A percentile compares a stretch with the other conserved stretches of the same genome.
Conservation (phyloP, 2,329 filamentous ascomycete species). For the Stachybotrys echinatus region DNA sequence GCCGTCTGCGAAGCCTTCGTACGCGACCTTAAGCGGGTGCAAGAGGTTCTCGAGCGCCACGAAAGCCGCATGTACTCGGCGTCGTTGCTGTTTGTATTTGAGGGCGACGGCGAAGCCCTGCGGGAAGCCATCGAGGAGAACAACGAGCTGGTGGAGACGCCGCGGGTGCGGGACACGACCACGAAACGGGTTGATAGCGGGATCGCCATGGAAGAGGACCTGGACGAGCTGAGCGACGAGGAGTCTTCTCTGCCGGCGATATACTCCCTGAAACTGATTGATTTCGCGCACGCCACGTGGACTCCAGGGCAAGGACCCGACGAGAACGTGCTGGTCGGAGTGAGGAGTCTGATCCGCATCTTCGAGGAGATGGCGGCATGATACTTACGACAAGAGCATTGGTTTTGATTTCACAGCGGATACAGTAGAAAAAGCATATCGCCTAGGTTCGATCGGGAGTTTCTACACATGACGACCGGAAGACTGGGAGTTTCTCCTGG, state of each 20-base stretch:
- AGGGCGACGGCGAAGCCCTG: conserved; percentile 55
- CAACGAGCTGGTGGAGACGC: conserved; percentile 37
- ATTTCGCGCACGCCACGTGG: conserved; percentile 92
- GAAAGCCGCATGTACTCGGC: conserved; percentile 61
- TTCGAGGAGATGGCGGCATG: conserved; percentile 57
- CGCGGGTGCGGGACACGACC: conserved; percentile 21
- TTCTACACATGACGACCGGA: too few relatives aligned
- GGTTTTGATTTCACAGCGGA: too few relatives aligned
- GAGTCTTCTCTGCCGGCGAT: conserved; percentile 54
- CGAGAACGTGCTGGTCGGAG: conserved; percentile 72
- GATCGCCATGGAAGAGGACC: conserved; percentile 41
- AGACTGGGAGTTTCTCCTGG: background rate
- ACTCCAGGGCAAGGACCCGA: conserved; percentile 78
- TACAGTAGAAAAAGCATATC: too few relatives aligned
- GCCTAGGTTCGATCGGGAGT: too few relatives aligned
- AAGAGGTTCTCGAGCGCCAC: conserved; percentile 46
- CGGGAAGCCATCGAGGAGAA: conserved; percentile 49
- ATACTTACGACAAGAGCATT: conserved; percentile 1
- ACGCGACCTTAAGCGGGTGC: conserved; percentile 45
- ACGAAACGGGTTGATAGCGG: conserved; percentile 50
- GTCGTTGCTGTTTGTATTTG: conserved; percentile 58
- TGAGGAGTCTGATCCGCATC: conserved; percentile 66
- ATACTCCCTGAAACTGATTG: conserved; percentile 81
- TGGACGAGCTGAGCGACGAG: conserved; percentile 45
- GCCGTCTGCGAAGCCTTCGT: conserved; percentile 50